phyloP scores from a whole-genome alignment of 1,284 basidiomycete genomes.

The Macrocystidia cucumis region DNA sequence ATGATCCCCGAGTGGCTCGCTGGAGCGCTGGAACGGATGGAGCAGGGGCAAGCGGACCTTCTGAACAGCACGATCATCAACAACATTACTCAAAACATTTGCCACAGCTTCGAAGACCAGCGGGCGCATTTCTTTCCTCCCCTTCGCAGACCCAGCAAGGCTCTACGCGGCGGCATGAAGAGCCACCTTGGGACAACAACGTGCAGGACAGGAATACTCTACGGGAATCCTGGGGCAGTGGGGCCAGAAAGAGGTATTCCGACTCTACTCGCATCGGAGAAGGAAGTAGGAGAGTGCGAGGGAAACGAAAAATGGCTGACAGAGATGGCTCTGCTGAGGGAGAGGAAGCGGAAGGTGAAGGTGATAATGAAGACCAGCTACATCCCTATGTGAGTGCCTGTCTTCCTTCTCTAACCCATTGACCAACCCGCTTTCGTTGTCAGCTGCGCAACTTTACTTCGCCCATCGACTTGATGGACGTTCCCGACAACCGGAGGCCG shows the following conservation, averaged over 20 bases:
- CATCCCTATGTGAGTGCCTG: conserved; percentile 17
- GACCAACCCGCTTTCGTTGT: neutral
- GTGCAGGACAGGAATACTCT: neutral
- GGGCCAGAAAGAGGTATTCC: neutral
- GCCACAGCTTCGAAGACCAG: too few species aligned
- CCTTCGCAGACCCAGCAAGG: neutral
- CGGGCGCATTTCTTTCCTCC: too few species aligned
- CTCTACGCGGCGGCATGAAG: conserved; percentile 4
- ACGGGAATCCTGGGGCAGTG: neutral
- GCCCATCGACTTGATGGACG: conserved; percentile 11
- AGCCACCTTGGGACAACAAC: conserved; percentile 8
- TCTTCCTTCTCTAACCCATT: neutral
- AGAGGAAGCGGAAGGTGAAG: too few species aligned
- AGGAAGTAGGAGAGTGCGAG: neutral
- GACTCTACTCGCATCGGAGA: neutral
- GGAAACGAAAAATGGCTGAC: neutral
- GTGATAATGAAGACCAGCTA: too few species aligned
- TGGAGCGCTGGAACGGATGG: too few species aligned
- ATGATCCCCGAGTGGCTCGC: too few species aligned
- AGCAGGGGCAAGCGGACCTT: too few species aligned
- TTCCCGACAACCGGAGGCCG: neutral
- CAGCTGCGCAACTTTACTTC: conserved; percentile 17
- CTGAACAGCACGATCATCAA: too few species aligned
- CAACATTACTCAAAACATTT: too few species aligned
- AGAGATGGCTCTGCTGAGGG: neutral